A percentile compares a stretch with the other conserved stretches of the same genome.
These are phyloP conservation scores for Apiospora marii DNA, from an alignment of 2,329 filamentous ascomycete genomes.

Conservation along the genomic window DNA sequence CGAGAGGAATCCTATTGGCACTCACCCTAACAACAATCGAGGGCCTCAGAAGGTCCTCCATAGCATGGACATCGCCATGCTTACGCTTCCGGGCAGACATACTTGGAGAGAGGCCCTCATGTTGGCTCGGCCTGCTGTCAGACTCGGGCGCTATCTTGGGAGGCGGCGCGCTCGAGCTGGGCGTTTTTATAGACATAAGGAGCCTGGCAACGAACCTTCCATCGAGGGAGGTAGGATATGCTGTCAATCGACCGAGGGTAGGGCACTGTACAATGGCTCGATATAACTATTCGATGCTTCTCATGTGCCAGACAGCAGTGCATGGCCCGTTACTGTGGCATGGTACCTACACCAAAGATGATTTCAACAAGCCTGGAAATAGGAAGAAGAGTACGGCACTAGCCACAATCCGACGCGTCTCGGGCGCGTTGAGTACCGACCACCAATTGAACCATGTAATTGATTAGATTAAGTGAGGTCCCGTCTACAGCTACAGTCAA, in stretches of 20 bases:
- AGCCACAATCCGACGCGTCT: conserved; percentile 8
- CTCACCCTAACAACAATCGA: conserved; percentile 61
- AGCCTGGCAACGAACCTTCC: background rate
- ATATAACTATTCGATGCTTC: background rate
- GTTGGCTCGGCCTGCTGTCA: background rate
- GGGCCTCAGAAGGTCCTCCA: conserved; percentile 59
- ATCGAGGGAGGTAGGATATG: background rate
- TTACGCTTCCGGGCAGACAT: conserved; percentile 46
- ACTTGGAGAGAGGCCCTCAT: conserved; percentile 26
- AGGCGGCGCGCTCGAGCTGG: conserved; percentile 13
- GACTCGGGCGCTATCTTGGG: conserved; percentile 15
- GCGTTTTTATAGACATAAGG: conserved; percentile 21
- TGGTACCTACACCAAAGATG: conserved; percentile 11
- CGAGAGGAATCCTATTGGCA: conserved; percentile 5
- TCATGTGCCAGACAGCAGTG: conserved; percentile 3
- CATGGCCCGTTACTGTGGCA: background rate
- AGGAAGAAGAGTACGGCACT: background rate
- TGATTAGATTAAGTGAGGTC: too few species aligned
- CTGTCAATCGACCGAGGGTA: background rate
- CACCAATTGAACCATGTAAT: background rate
- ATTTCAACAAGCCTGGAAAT: background rate
- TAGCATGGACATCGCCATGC: conserved; percentile 50
- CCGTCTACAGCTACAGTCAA: too few species aligned
- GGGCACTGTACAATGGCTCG: background rate
- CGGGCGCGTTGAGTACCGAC: conserved; percentile 1